phyloP scores from a whole-genome alignment of 2,329 filamentous ascomycete species.

The Penicillium sp. region DNA sequence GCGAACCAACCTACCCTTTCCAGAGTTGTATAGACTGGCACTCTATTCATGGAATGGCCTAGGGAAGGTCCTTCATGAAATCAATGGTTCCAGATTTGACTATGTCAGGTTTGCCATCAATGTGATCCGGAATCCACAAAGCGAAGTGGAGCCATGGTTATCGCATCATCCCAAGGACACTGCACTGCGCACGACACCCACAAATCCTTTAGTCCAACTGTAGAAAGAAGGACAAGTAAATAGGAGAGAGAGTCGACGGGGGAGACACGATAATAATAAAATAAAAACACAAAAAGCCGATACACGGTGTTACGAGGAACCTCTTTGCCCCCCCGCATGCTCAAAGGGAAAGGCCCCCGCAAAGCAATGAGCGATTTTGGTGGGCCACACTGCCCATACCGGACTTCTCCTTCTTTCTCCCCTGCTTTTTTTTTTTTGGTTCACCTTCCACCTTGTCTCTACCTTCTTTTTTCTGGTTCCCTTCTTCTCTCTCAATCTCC shows the following conservation, averaged over 20 bases:
- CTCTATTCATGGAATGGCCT: not conserved
- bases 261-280: not conserved
- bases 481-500: constrained; percentile 11
- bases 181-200: not conserved
- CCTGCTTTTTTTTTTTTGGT: constrained; percentile 22
- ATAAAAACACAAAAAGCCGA: not conserved
- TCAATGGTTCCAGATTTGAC: not conserved
- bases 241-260: not conserved
- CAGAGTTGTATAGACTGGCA: not conserved
- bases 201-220: not conserved
- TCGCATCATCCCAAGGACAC: constrained; percentile 16
- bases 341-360: constrained; percentile 27
- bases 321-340: constrained; percentile 22
- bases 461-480: constrained; percentile 13
- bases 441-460: not conserved
- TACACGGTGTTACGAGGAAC: constrained; percentile 13
- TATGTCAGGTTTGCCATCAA: constrained; percentile 2
- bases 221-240: not conserved
- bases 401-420: constrained; percentile 21
- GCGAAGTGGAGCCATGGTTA: constrained; percentile 23
- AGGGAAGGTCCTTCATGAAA: not conserved
- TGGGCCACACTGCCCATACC: constrained; percentile 19
- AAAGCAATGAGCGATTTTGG: constrained; percentile 28
- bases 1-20: not conserved
- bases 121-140: constrained; percentile 12